Base-by-base conservation (phyloP, 495 filamentous ascomycete species). In the Talaromyces borbonicus region DNA sequence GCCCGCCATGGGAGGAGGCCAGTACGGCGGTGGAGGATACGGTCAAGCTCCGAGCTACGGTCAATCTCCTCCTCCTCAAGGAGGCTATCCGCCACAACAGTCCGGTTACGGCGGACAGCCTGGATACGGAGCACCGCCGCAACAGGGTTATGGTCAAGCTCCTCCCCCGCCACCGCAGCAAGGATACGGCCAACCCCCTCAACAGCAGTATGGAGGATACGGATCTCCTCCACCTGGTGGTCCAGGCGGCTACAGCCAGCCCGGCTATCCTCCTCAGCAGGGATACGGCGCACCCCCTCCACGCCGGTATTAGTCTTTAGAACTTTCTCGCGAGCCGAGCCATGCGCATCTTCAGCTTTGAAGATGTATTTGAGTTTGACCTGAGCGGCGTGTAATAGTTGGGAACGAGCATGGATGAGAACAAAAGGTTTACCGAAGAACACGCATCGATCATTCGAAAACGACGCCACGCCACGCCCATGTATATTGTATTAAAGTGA, bases 121-220 rank as follows among this genome's bases (percentile, higher is more conserved):
- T 24, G n/a, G 38, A 8, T 63, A 67, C 33, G 61, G 65, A 24
- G 65, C 56, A 14, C 39, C 53, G 3, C 27, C 33, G 16, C 46
- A 30, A 12, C 42, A 35, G 7, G 51, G 51, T 27, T 57, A 62
- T 46, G 43, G 49, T 43, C 42, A 45, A 31, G 33, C 33, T 18
- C 45, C 19, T 46, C 40, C 27, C 6, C 29, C 35, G 8, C 44
- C 64, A 3, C 55, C 57, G 16, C 49, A 53, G n/a, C 51, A 29
- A n/a, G 54, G 53, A 20, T 56, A 59, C 31, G 56, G 53, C n/a
- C 47, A 47, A 16, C 49, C 57, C 23, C 56, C 50, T 32, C 30
- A 45, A 14, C 49, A 53, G 15, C 51, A 29, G 14, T 38, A 38
- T 20, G 35, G 35, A 1, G 54, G 53, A 31, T 56, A 59, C 41